Base-by-base conservation (phyloP, 2,329 filamentous ascomycete species). In the Ceratocystiopsis sp. region DNA sequence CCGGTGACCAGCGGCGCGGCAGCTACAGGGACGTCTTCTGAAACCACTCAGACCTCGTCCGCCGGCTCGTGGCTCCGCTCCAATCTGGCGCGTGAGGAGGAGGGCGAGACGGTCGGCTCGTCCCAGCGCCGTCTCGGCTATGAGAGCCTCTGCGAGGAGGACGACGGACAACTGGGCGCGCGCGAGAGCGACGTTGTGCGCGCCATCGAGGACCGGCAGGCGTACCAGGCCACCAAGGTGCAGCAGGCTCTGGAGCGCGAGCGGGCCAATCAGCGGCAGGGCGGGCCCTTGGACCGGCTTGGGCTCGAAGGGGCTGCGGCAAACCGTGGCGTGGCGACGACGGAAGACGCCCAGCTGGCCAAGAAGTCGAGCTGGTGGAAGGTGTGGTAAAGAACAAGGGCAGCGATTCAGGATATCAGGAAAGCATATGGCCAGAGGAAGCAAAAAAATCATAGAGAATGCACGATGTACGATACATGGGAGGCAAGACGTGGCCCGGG, bases 251-350 rank as follows among this genome's bases (percentile, higher is more conserved):
- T 69, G 49, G 66, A 70, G 45, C 54, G 58, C 36, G 70, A 74
- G 57, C 63, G 62, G 49, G 62, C 67, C 49, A 68, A 66, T 46
- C 68, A 74, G 59, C 59, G 59, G 46, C 57, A 49, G 13, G 70
- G 69, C 17, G 71, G 70, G 2, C 63, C 62, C 41, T 54, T 74
- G 38, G 70, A 74, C 50, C 64, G 64, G 45, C 46, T 73, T 3
- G 69, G 68, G 0, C 52, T 66, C 29, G 59, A 63, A 29, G 25
- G 25, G 7, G 25, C 25, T 32, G 51, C 46, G 17, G 53, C 51
- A 48, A 51, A 43, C 16, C 44, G 32, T 16, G 16, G 37, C 12
- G 18, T 18, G 16, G 39, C 38, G 12, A 41, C 35, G 2, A 15
- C 38, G 9, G 16, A 41, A 4, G 35, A 39, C 3, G 52, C 47